Evolutionary conservation across 1,284 basidiomycete genomes (phyloP).

Genomic region (Heterobasidion occidentale): DNA sequence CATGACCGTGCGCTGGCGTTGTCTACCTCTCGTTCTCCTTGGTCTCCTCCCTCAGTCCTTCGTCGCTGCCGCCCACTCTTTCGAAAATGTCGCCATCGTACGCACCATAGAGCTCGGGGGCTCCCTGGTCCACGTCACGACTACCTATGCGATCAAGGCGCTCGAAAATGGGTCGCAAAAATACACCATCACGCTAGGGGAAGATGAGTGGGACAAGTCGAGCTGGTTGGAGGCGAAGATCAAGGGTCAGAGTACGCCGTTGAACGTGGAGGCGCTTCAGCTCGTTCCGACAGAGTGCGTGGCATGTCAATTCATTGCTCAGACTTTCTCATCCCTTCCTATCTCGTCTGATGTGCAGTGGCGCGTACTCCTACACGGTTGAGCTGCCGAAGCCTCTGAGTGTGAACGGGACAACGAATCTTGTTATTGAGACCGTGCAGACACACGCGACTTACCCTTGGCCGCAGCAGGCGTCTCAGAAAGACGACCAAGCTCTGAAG

Average conservation of each 20-base stretch:
- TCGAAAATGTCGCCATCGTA: constrained; percentile 82
- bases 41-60: constrained; percentile 20
- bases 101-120: constrained; percentile 86
- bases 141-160: constrained; percentile 79
- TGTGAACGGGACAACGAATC: constrained; percentile 53
- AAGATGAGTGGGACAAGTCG: constrained; percentile 56
- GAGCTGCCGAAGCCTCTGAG: constrained; percentile 37
- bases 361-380: constrained; percentile 30
- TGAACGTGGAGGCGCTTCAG: constrained; percentile 41
- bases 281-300: constrained; percentile 44
- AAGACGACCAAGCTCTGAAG: constrained; percentile 74
- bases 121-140: constrained; percentile 76
- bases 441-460: constrained; percentile 72
- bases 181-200: constrained; percentile 67
- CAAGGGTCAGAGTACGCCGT: constrained; percentile 57
- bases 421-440: constrained; percentile 72
- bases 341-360: constrained; percentile 16
- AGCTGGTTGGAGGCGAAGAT: constrained; percentile 77
- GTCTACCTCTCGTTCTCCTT: constrained; percentile 17
- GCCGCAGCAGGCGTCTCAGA: constrained; percentile 69
- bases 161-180: constrained; percentile 51
- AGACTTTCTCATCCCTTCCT: background rate
- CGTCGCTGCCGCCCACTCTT: constrained; percentile 39
- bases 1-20: constrained; percentile 24
- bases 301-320: background rate